Conservation (phyloP, 495 filamentous ascomycete species). For the Clavariopsis aquatica region DNA sequence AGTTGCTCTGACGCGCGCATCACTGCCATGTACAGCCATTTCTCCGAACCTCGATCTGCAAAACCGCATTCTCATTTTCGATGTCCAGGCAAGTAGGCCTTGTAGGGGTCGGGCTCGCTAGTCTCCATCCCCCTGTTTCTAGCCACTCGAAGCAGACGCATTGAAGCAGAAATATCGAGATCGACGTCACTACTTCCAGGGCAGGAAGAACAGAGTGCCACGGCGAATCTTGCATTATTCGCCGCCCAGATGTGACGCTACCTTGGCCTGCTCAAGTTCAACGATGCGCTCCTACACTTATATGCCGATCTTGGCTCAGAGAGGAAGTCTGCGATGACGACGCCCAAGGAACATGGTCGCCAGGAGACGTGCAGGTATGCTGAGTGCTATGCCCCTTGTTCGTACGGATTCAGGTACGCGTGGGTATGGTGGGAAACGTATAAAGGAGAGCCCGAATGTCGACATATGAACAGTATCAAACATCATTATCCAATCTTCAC, state of each 20-base stretch:
- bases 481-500: constrained; percentile 36
- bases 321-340: constrained; percentile 24
- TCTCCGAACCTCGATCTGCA: constrained; percentile 27
- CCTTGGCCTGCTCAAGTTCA: neutral
- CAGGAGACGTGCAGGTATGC: neutral
- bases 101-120: no score
- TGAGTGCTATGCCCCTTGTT: constrained; percentile 8
- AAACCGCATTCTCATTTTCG: neutral
- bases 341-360: constrained; percentile 1
- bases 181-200: constrained; percentile 19
- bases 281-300: neutral
- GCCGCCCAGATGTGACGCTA: neutral
- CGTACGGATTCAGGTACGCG: neutral
- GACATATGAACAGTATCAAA: constrained; percentile 2
- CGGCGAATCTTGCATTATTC: constrained; percentile 19
- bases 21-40: constrained; percentile 22
- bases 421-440: constrained; percentile 15
- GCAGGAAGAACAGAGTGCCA: neutral
- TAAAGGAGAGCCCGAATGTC: constrained; percentile 27
- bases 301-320: constrained; percentile 19
- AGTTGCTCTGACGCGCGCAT: constrained; percentile 6
- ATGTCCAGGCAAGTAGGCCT: constrained; percentile 9
- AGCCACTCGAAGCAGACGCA: constrained; percentile 13
- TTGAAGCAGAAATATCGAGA: constrained; percentile 37
- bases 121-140: no score